Evolutionary conservation across 129 eudicot genomes (phyloP).

Genomic region (Oenanthe sinensis): DNA sequence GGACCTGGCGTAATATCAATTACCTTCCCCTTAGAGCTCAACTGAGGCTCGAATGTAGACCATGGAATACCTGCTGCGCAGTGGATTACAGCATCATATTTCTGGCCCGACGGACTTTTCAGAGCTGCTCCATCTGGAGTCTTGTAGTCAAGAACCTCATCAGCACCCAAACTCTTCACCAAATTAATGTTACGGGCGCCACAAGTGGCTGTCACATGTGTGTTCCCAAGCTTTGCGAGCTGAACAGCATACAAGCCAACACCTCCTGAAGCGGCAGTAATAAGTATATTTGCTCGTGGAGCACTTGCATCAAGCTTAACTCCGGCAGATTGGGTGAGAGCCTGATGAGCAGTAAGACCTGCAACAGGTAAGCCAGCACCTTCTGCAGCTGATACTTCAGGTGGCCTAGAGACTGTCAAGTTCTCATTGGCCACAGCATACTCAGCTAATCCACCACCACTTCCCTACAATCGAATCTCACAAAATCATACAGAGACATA

Average conservation of each 20-base stretch:
- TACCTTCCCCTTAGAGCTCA: slow-evolving; percentile 43
- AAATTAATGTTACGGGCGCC: slow-evolving; percentile 55
- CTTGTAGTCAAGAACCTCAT: slow-evolving; percentile 59
- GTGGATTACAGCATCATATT: slow-evolving; percentile 48
- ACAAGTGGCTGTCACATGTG: slow-evolving; percentile 54
- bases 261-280: slow-evolving; percentile 63
- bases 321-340: slow-evolving; percentile 32
- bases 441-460: slow-evolving; percentile 57
- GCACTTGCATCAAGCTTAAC: slow-evolving; percentile 45
- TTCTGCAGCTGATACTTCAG: slow-evolving; percentile 46
- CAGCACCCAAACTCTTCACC: slow-evolving; percentile 52
- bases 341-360: slow-evolving; percentile 40
- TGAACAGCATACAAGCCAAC: slow-evolving; percentile 60
- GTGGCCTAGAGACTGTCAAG: slow-evolving; percentile 40
- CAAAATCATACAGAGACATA: neutral
- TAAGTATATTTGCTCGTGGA: slow-evolving; percentile 35
- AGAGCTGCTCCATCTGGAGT: slow-evolving; percentile 63
- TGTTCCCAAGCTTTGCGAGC: slow-evolving; percentile 49
- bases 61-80: slow-evolving; percentile 38
- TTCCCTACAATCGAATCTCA: slow-evolving; percentile 21
- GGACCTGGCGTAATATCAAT: slow-evolving; percentile 39
- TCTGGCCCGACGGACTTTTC: slow-evolving; percentile 52
- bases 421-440: slow-evolving; percentile 43
- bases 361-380: slow-evolving; percentile 42
- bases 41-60: slow-evolving; percentile 42